Conservation (phyloP, 306 rosid genomes). For the Pterocarpus macrocarpus region DNA sequence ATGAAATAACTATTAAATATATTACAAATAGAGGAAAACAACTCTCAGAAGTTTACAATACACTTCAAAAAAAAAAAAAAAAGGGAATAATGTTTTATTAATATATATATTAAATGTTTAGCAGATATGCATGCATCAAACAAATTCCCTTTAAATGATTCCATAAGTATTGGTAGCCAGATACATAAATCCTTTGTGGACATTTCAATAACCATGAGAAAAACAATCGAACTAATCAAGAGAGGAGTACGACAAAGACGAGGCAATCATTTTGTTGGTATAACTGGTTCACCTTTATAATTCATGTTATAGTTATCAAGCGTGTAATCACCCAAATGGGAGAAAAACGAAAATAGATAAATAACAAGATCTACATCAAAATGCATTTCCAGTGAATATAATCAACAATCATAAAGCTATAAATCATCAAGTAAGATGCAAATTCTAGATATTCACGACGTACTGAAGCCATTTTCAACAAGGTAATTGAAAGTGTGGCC, state of each 20-base stretch:
- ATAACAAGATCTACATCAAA: constrained; percentile 24
- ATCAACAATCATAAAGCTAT: neutral
- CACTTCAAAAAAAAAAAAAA: too few relatives aligned
- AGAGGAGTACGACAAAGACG: too few relatives aligned
- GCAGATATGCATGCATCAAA: neutral
- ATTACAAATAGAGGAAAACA: neutral
- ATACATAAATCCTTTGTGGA: too few relatives aligned
- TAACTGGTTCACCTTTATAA: neutral
- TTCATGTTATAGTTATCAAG: constrained; percentile 14
- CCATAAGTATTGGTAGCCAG: neutral
- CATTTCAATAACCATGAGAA: neutral
- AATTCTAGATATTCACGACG: constrained; percentile 23
- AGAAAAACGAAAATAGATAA: neutral
- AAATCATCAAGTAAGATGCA: constrained; percentile 3
- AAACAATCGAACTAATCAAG: neutral
- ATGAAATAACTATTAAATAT: neutral
- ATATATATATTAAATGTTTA: too few relatives aligned
- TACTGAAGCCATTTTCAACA: constrained; percentile 90
- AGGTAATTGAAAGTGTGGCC: constrained; percentile 98
- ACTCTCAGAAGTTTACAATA: neutral
- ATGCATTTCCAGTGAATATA: neutral
- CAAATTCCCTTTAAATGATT: neutral
- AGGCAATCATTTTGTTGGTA: neutral
- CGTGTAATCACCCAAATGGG: constrained; percentile 22
- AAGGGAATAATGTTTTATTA: neutral